Percentiles rank a stretch among this genome's conserved stretches.
phyloP scores from a whole-genome alignment of 208 protist genomes.

The Balamuthia mandrillaris region DNA sequence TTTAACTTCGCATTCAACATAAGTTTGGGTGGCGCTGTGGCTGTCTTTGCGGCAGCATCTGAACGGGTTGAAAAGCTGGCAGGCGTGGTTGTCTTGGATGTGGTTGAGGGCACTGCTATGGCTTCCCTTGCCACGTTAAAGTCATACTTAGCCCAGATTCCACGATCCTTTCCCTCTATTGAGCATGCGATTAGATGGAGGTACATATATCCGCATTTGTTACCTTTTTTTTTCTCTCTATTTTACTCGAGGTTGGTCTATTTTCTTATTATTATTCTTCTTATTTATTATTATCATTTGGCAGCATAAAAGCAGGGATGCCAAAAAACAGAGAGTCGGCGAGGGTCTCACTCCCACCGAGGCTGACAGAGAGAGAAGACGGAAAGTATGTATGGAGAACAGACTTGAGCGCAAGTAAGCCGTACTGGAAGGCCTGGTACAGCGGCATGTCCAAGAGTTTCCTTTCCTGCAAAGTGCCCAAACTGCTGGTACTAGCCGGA shows the following conservation, averaged over 20 bases:
- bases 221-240: background rate
- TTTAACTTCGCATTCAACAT: background rate
- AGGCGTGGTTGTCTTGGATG: slow-evolving; percentile 58
- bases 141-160: slow-evolving; percentile 38
- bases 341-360: slow-evolving; percentile 46
- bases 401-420: slow-evolving; percentile 27
- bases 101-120: slow-evolving; percentile 57
- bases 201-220: background rate
- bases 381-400: slow-evolving; percentile 26
- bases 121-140: slow-evolving; percentile 41
- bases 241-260: background rate
- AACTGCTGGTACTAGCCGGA: slow-evolving; percentile 57
- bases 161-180: slow-evolving; percentile 32
- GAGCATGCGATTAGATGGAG: slow-evolving; percentile 57
- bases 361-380: background rate
- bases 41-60: background rate
- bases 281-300: background rate
- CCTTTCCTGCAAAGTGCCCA: background rate
- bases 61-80: background rate
- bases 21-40: slow-evolving; percentile 56
- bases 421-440: slow-evolving; percentile 60
- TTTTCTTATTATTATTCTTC: background rate
- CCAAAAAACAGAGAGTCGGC: slow-evolving; percentile 54
- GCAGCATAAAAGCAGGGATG: background rate
- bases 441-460: slow-evolving; percentile 43